phyloP scores from a whole-genome alignment of 805 yeast species.

The Candida nitratophila region DNA sequence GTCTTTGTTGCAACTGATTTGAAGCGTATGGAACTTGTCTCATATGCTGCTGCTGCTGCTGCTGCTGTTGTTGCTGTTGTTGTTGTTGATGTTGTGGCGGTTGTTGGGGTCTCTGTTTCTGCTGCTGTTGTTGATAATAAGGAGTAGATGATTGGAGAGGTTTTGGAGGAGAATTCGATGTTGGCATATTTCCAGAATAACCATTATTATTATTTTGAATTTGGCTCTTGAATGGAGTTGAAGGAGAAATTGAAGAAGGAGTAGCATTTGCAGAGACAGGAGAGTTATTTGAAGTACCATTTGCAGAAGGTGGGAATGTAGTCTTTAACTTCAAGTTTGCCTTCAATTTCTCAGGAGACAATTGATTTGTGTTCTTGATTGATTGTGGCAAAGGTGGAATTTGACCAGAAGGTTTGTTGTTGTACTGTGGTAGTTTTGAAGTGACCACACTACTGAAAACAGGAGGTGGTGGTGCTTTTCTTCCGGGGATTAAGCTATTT shows the following conservation, averaged over 20 bases:
- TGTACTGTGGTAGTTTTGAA: not conserved
- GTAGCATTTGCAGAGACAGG: slow-evolving; percentile 5
- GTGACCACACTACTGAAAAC: slow-evolving; percentile 3
- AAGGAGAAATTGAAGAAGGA: slow-evolving; percentile 5
- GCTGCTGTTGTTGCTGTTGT: slow-evolving; percentile 5
- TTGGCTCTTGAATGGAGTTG: slow-evolving; percentile 2
- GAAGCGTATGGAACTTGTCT: too few relatives aligned
- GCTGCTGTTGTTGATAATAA: slow-evolving; percentile 9
- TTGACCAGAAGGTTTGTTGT: slow-evolving; percentile 16
- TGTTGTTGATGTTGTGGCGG: slow-evolving; percentile 7
- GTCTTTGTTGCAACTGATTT: not conserved
- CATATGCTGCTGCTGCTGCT: slow-evolving; percentile 1
- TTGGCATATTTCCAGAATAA: not conserved
- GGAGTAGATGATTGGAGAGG: not conserved
- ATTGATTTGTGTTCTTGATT: not conserved
- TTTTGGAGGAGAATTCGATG: not conserved
- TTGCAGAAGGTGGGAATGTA: slow-evolving; percentile 3
- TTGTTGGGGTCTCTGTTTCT: slow-evolving; percentile 2
- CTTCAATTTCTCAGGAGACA: not conserved
- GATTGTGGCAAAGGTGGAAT: slow-evolving; percentile 11
- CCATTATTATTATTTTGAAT: not conserved
- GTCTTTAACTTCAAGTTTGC: not conserved
- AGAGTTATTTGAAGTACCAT: slow-evolving; percentile 8
- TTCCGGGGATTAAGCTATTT: slow-evolving; percentile 25
- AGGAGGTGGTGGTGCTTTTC: slow-evolving; percentile 37